A percentile compares a stretch with the other conserved stretches of the same genome.
Conservation (phyloP, 345 rosid species). For the Rubroshorea leprosula region DNA sequence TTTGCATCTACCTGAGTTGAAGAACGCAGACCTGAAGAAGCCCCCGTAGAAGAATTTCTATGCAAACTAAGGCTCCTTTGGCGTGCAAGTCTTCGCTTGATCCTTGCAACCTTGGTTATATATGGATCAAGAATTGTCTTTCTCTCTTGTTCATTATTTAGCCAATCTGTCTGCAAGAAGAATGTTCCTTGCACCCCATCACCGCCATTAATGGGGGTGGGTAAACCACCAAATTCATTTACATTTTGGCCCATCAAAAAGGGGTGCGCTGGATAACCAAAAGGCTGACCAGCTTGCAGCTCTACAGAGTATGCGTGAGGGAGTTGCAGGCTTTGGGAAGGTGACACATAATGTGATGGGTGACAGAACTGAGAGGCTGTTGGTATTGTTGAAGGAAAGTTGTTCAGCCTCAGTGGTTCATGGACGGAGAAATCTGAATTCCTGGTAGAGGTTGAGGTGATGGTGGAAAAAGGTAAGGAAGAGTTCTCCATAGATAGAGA, state of each 20-base stretch:
- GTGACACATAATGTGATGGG: constrained; percentile 3
- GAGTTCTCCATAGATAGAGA: constrained; percentile 20
- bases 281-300: constrained; percentile 11
- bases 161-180: constrained; percentile 4
- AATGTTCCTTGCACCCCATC: constrained; percentile 6
- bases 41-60: constrained; percentile 22
- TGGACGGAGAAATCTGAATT: constrained; percentile 1
- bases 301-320: constrained; percentile 4
- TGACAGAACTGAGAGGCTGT: constrained; percentile 10
- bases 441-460: constrained; percentile 1
- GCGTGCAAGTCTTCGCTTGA: constrained; percentile 58
- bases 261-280: constrained; percentile 19
- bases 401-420: not conserved
- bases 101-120: constrained; percentile 52
- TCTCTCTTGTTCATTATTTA: constrained; percentile 23
- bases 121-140: constrained; percentile 27
- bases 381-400: constrained; percentile 4
- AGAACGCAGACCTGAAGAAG: constrained; percentile 15
- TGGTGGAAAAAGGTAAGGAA: constrained; percentile 2
- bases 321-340: constrained; percentile 16
- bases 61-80: constrained; percentile 35
- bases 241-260: constrained; percentile 8
- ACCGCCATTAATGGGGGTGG: not conserved
- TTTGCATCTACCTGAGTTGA: constrained; percentile 20
- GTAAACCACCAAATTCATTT: constrained; percentile 8